These are phyloP conservation scores for Ascochyta koolunga DNA, from an alignment of 2,329 filamentous ascomycete species.

Conservation along the genomic window DNA sequence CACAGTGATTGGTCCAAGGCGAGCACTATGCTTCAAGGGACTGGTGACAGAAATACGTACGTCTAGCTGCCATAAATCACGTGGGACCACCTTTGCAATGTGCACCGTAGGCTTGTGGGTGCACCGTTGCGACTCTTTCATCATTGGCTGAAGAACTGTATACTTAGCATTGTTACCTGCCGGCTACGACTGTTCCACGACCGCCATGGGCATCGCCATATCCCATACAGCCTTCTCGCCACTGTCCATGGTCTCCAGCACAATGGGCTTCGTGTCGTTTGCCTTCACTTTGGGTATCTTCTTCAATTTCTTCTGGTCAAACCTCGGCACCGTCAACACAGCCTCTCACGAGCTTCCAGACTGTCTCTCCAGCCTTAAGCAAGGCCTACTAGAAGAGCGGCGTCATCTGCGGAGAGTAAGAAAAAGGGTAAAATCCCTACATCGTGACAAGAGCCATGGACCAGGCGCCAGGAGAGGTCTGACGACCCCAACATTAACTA, in stretches of 20 bases:
- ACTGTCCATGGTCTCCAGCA: slow-evolving; percentile 43
- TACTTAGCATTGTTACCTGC: not conserved
- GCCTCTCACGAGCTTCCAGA: slow-evolving; percentile 49
- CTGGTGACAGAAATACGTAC: not conserved
- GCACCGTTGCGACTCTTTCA: not conserved
- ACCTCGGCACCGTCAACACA: slow-evolving; percentile 46
- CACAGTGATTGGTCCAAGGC: not conserved
- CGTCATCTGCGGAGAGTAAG: slow-evolving; percentile 40
- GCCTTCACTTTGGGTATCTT: slow-evolving; percentile 53
- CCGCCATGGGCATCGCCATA: slow-evolving; percentile 28
- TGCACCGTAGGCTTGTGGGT: not conserved
- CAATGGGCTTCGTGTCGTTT: slow-evolving; percentile 52
- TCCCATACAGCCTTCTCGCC: slow-evolving; percentile 38
- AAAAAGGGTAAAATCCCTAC: slow-evolving; percentile 22
- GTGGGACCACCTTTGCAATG: not conserved
- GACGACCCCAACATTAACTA: slow-evolving; percentile 18
- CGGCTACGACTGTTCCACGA: not conserved
- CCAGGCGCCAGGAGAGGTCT: slow-evolving; percentile 10
- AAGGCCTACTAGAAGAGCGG: slow-evolving; percentile 51
- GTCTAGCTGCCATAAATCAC: not conserved
- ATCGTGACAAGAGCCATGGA: slow-evolving; percentile 18
- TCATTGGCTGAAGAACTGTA: not conserved
- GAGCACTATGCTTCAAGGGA: not conserved
- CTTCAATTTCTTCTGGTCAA: slow-evolving; percentile 50
- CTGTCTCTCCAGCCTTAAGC: slow-evolving; percentile 49